These are phyloP conservation scores for Corymbia maculata DNA, from an alignment of 345 rosid species.

Conservation along the genomic window DNA sequence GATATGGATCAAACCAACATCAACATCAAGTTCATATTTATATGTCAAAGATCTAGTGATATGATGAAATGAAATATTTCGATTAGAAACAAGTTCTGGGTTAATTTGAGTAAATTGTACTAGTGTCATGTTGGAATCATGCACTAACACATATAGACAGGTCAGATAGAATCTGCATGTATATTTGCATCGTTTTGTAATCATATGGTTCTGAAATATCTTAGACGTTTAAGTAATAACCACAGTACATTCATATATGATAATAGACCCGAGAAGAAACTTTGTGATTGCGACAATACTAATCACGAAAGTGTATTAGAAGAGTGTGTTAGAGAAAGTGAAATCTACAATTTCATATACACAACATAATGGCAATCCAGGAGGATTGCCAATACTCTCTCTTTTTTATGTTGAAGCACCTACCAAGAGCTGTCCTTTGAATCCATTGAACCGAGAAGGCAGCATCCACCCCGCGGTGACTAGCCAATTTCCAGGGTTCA, in stretches of 20 bases:
- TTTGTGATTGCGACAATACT: background rate
- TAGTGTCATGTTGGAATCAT: background rate
- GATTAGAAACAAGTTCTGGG: background rate
- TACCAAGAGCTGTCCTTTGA: background rate
- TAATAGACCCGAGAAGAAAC: background rate
- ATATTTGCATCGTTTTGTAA: background rate
- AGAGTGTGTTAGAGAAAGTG: background rate
- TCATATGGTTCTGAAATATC: background rate
- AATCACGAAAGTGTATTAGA: background rate
- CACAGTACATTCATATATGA: background rate
- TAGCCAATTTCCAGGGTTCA: constrained; percentile 13
- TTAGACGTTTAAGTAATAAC: background rate
- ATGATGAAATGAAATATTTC: background rate
- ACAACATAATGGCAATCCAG: background rate
- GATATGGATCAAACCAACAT: background rate
- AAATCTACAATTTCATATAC: too few relatives aligned
- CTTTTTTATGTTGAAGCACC: background rate
- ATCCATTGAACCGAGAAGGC: background rate
- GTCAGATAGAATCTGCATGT: too few relatives aligned
- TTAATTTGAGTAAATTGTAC: background rate
- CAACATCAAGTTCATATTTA: background rate
- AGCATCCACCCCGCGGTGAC: constrained; percentile 1
- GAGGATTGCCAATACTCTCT: background rate
- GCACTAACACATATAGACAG: background rate
- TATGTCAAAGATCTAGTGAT: background rate